phyloP scores from a whole-genome alignment of 2,329 filamentous ascomycete genomes.

The Arthrobotrys conoides region DNA sequence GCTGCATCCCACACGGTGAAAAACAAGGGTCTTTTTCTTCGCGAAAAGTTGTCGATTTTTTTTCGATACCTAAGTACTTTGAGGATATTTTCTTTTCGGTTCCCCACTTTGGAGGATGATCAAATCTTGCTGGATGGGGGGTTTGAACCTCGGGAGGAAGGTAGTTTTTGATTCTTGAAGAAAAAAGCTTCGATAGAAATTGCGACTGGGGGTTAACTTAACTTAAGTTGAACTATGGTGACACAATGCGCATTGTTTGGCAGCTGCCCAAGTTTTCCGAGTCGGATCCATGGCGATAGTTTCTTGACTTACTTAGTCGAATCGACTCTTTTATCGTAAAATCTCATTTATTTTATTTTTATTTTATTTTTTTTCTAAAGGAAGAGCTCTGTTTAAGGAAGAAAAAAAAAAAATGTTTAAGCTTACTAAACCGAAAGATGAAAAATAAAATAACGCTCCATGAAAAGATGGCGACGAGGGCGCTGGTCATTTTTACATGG shows the following conservation, averaged over 20 bases:
- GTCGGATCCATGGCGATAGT: background rate
- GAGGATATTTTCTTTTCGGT: constrained; percentile 1
- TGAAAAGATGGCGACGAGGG: constrained; percentile 5
- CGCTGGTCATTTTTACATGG: background rate
- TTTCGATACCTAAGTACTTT: no score
- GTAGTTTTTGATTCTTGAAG: background rate
- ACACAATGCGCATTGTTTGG: constrained; percentile 21
- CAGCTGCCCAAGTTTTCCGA: constrained; percentile 15
- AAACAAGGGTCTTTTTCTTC: constrained; percentile 9
- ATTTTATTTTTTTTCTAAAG: no score
- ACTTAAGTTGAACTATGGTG: constrained; percentile 1
- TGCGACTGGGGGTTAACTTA: background rate
- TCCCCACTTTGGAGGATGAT: constrained; percentile 4
- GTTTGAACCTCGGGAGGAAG: constrained; percentile 7
- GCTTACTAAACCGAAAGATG: constrained; percentile 11
- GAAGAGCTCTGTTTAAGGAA: no score
- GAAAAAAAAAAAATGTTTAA: no score
- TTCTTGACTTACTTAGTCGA: background rate
- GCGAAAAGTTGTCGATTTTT: background rate
- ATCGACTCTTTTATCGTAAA: constrained; percentile 9
- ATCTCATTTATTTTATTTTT: background rate
- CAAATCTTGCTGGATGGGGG: background rate
- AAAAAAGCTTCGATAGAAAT: background rate
- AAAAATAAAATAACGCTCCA: constrained; percentile 13
- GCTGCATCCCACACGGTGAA: background rate